A percentile compares a stretch with the other conserved stretches of the same genome.
These are phyloP conservation scores for Glarea lozoyensis DNA, from an alignment of 495 filamentous ascomycete species.

Conservation along the genomic window DNA sequence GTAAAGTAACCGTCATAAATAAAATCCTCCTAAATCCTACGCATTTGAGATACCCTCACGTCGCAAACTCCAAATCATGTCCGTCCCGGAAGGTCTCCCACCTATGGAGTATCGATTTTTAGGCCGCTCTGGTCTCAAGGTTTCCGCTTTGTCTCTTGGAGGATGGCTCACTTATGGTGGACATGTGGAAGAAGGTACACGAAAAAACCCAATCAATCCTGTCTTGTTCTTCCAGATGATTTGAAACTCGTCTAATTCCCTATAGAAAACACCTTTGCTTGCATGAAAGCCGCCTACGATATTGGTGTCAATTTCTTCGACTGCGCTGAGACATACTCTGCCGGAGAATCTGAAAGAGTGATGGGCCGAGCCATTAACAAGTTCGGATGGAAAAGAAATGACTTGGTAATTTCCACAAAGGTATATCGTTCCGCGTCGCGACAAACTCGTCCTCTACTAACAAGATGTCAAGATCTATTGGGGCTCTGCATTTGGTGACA, in stretches of 20 bases:
- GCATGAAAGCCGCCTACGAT: constrained; percentile 70
- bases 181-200: constrained; percentile 60
- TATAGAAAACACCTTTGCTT: constrained; percentile 52
- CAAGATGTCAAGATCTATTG: constrained; percentile 48
- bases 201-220: no score
- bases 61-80: no score
- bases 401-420: constrained; percentile 83
- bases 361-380: constrained; percentile 64
- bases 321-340: constrained; percentile 53
- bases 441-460: constrained; percentile 2
- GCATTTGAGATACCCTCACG: no score
- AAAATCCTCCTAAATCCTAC: no score
- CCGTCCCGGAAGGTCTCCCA: constrained; percentile 36
- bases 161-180: constrained; percentile 75
- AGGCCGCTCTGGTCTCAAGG: constrained; percentile 65
- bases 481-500: constrained; percentile 50
- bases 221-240: no score
- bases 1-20: no score
- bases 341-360: constrained; percentile 61
- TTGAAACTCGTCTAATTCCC: no score
- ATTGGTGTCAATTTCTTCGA: constrained; percentile 70
- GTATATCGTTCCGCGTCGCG: constrained; percentile 28
- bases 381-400: constrained; percentile 67
- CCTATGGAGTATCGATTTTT: constrained; percentile 70
- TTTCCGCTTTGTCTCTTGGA: constrained; percentile 65